phyloP scores from a whole-genome alignment of 148 eudicot genomes.

The Beta vulgaris region DNA sequence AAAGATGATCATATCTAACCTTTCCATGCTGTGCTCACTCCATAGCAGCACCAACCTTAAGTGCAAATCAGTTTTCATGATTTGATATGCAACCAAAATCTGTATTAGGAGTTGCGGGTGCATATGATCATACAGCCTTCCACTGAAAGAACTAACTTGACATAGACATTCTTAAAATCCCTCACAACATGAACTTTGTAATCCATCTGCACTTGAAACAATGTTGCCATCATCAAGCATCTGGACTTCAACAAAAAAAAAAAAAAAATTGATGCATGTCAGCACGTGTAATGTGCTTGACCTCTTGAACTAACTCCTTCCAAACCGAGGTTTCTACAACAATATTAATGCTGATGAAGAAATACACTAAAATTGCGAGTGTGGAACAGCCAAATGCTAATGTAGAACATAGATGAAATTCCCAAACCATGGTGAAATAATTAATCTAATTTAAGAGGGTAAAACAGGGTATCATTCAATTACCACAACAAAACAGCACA shows the following conservation, averaged over 20 bases:
- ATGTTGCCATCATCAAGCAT: background rate
- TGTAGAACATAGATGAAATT: too few relatives aligned
- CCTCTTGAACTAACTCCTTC: too few relatives aligned
- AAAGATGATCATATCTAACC: background rate
- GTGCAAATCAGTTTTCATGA: slow-evolving; percentile 20
- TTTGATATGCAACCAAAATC: slow-evolving; percentile 20
- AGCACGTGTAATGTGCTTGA: too few relatives aligned
- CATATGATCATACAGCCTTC: slow-evolving; percentile 35
- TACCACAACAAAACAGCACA: too few relatives aligned
- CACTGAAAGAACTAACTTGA: slow-evolving; percentile 80
- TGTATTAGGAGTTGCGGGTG: slow-evolving; percentile 6
- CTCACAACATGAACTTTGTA: slow-evolving; percentile 62
- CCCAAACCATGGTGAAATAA: too few relatives aligned
- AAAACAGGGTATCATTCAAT: too few relatives aligned
- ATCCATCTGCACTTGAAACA: slow-evolving; percentile 63
- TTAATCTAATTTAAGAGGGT: too few relatives aligned
- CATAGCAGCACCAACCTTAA: background rate
- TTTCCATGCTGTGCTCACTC: background rate
- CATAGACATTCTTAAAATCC: slow-evolving; percentile 84
- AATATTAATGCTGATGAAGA: too few relatives aligned
- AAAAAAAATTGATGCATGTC: background rate
- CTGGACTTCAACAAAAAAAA: background rate
- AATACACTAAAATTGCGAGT: too few relatives aligned
- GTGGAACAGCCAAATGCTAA: too few relatives aligned
- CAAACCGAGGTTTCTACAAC: background rate